Evolutionary conservation across 139 green algal genomes (phyloP).

Genomic region (Picochlorum sp.): DNA sequence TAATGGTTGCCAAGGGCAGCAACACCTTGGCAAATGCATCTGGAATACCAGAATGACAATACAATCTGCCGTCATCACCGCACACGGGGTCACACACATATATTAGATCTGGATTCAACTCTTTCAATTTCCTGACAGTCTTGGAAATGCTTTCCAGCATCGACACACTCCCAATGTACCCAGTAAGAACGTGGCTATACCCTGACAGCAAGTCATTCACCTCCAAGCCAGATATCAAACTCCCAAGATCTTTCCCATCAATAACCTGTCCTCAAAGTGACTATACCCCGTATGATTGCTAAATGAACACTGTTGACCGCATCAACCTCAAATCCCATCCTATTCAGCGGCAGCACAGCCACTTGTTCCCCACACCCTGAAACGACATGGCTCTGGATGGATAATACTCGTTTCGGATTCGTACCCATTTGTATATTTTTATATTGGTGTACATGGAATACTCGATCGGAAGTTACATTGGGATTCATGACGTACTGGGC

Average conservation of each 20-base stretch:
- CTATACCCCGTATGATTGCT: conserved; percentile 60
- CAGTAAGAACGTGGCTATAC: conserved; percentile 90
- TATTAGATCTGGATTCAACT: conserved; percentile 50
- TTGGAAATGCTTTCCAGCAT: conserved; percentile 61
- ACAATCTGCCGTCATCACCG: conserved; percentile 82
- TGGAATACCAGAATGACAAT: conserved; percentile 65
- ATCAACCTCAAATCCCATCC: conserved; percentile 88
- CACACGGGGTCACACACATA: conserved; percentile 93
- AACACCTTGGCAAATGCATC: conserved; percentile 53
- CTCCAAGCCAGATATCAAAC: conserved; percentile 68
- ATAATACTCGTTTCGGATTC: conserved; percentile 45
- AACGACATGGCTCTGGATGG: conserved; percentile 80
- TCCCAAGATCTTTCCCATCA: conserved; percentile 55
- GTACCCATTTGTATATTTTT: no score
- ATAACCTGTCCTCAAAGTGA: conserved; percentile 49
- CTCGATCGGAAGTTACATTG: no score
- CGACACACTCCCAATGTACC: conserved; percentile 79
- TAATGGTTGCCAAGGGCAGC: conserved; percentile 52
- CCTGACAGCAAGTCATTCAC: conserved; percentile 60
- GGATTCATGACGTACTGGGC: no score
- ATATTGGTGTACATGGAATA: no score
- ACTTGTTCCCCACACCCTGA: conserved; percentile 86
- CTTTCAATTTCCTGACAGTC: conserved; percentile 46
- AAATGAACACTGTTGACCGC: conserved; percentile 73
- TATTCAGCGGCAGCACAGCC: conserved; percentile 83